phyloP scores from a whole-genome alignment of 768 basidiomycete genomes.

The Myochromella boudieri region DNA sequence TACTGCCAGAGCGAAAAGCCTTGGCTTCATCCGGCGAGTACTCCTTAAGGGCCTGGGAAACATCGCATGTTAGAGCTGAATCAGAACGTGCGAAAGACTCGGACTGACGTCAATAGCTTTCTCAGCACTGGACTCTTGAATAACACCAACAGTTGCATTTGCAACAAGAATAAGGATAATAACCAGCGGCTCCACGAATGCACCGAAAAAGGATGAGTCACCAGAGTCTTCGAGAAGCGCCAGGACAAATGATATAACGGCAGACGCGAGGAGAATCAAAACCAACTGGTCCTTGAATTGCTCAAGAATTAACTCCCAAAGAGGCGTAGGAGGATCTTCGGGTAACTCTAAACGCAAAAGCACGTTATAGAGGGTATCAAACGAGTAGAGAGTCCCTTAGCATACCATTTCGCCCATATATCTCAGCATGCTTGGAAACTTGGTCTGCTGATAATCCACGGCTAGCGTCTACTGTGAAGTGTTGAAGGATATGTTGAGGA shows the following conservation, averaged over 20 bases:
- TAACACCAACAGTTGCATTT: conserved; percentile 96
- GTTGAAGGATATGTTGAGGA: conserved; percentile 65
- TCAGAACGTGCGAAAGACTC: conserved; percentile 7
- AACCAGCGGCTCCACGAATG: conserved; percentile 94
- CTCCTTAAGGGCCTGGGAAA: conserved; percentile 82
- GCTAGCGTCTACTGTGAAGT: conserved; percentile 65
- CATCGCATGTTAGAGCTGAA: conserved; percentile 6
- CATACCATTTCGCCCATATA: conserved; percentile 87
- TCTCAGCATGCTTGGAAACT: conserved; percentile 68
- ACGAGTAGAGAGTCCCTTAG: neutral
- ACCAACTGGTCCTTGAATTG: conserved; percentile 99
- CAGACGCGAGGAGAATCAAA: conserved; percentile 92
- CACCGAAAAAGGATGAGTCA: conserved; percentile 66
- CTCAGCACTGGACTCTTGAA: conserved; percentile 96
- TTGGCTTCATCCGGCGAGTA: conserved; percentile 98
- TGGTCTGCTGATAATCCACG: conserved; percentile 67
- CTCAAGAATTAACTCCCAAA: conserved; percentile 95
- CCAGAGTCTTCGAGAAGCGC: conserved; percentile 83
- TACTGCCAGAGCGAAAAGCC: conserved; percentile 71
- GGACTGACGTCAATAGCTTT: conserved; percentile 89
- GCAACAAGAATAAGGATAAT: conserved; percentile 95
- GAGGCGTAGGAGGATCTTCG: conserved; percentile 85
- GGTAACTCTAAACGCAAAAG: conserved; percentile 67
- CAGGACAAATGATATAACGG: conserved; percentile 89
- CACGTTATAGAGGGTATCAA: conserved; percentile 1